Evolutionary conservation across 345 rosid species (phyloP), one percentile per base, ranked within the genome.

Genomic region (Linum tenue): DNA sequence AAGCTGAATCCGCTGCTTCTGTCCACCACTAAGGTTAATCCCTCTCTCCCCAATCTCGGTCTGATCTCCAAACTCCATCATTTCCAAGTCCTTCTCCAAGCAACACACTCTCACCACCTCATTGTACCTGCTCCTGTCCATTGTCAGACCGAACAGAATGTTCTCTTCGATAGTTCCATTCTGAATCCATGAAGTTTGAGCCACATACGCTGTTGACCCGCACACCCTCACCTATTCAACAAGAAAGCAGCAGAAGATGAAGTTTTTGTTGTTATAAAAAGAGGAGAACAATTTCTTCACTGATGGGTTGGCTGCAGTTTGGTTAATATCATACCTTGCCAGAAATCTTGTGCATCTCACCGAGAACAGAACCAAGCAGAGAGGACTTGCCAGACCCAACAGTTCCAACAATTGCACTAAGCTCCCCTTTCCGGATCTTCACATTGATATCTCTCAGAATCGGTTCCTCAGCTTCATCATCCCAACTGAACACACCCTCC

Each of bases 11-110:
- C 98, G 80, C 78, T 92, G 98, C 78, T 92, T 92, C 83, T 92
- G 98, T 10, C 98, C 97, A 5, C 98, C 98, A 22, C 98, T 92
- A 64, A 90, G 97, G 78, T 92, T 90, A 73, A 92, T 92, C 51
- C 98, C 97, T 0, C 96, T 90, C 75, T 92, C 98, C 55, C 98
- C 98, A 14, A 92, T 92, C 78, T 88, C 97, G 17, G 98, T 90
- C 70, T 85, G 90, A 66, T 92, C 98, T 40, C 98, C 97, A 72
- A 66, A 83, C 75, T 92, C 97, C 98, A 92, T 90, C 98, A 88
- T 86, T 66, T 88, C 86, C 74, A 92, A 56, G 70, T 92, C 98
- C 71, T 85, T 88, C 69, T 85, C 91, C 68, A 92, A 73, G 76
- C 87, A 74, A 76, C 97, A 92, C 3, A 85, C 94, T 77, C 81